Conservation (phyloP, 2,329 filamentous ascomycete species). For the Xylariaceae sp. region DNA sequence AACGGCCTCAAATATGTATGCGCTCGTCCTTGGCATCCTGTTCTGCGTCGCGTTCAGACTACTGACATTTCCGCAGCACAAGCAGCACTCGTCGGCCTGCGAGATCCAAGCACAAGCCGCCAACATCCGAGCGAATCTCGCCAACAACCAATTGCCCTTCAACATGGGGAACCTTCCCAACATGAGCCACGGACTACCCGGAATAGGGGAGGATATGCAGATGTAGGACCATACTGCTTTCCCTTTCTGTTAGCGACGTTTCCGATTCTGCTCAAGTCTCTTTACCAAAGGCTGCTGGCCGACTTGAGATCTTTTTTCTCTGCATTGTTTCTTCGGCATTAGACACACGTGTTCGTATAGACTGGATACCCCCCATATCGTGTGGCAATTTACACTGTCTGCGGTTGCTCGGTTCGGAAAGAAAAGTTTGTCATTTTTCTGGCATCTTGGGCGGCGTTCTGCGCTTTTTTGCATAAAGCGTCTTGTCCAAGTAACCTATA, state of each 20-base stretch:
- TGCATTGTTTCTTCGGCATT: constrained; percentile 31
- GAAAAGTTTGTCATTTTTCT: constrained; percentile 33
- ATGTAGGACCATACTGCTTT: constrained; percentile 28
- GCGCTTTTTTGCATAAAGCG: constrained; percentile 32
- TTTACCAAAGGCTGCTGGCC: constrained; percentile 5
- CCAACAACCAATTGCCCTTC: constrained; percentile 36
- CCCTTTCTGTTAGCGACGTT: not conserved
- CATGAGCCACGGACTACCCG: constrained; percentile 49
- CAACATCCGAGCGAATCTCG: constrained; percentile 43
- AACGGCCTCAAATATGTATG: constrained; percentile 93
- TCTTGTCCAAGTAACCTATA: constrained; percentile 30
- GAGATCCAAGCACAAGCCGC: constrained; percentile 74
- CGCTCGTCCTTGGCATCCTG: constrained; percentile 33
- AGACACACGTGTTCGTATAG: constrained; percentile 34
- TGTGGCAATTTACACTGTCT: constrained; percentile 24
- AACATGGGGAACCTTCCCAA: constrained; percentile 28
- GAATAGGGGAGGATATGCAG: constrained; percentile 57
- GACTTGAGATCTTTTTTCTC: constrained; percentile 17
- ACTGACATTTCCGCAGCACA: constrained; percentile 57
- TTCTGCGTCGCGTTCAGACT: not conserved
- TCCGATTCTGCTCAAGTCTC: constrained; percentile 7
- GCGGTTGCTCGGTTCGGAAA: constrained; percentile 31
- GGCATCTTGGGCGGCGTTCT: constrained; percentile 34
- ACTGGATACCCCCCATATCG: constrained; percentile 36
- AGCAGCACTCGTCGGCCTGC: constrained; percentile 83